These are phyloP conservation scores for Metarhizium robertsii DNA, from an alignment of 2,329 filamentous ascomycete genomes.

Conservation along the genomic window DNA sequence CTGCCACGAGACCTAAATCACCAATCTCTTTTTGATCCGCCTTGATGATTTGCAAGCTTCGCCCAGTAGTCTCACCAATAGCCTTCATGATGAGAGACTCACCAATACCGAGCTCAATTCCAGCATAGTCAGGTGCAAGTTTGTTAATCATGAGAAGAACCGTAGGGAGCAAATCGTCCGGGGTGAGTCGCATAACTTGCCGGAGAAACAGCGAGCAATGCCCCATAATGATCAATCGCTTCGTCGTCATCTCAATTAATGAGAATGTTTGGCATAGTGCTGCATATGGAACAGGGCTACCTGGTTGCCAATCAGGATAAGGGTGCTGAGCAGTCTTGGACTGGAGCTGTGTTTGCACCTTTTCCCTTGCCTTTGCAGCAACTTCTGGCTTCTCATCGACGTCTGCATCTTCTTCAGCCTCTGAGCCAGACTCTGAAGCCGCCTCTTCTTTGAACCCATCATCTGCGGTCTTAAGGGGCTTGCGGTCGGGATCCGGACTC, in stretches of 20 bases:
- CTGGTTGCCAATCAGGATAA: slow-evolving; percentile 92
- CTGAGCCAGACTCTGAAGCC: slow-evolving; percentile 24
- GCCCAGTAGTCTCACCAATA: slow-evolving; percentile 87
- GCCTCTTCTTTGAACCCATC: slow-evolving; percentile 17
- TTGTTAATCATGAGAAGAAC: slow-evolving; percentile 97
- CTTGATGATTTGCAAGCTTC: slow-evolving; percentile 83
- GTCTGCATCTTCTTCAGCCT: slow-evolving; percentile 39
- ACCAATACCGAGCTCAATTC: slow-evolving; percentile 95
- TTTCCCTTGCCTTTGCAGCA: slow-evolving; percentile 67
- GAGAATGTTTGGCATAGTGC: slow-evolving; percentile 93
- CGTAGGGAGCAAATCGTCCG: slow-evolving; percentile 76
- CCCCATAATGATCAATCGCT: slow-evolving; percentile 77
- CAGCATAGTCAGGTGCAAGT: slow-evolving; percentile 89
- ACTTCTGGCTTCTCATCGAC: slow-evolving; percentile 58
- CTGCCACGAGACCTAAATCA: slow-evolving; percentile 86
- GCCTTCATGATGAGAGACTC: slow-evolving; percentile 99
- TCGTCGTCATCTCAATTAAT: slow-evolving; percentile 87
- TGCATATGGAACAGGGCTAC: slow-evolving; percentile 84
- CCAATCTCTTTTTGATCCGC: slow-evolving; percentile 94
- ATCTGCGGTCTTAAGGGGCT: slow-evolving; percentile 20
- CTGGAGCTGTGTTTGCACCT: slow-evolving; percentile 68
- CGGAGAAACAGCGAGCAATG: slow-evolving; percentile 86
- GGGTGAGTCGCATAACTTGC: slow-evolving; percentile 88
- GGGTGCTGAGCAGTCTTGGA: slow-evolving; percentile 57
- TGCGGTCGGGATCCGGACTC: slow-evolving; percentile 6